These are phyloP conservation scores for Euphorbia tirucalli DNA, from an alignment of 345 rosid genomes.

Conservation along the genomic window DNA sequence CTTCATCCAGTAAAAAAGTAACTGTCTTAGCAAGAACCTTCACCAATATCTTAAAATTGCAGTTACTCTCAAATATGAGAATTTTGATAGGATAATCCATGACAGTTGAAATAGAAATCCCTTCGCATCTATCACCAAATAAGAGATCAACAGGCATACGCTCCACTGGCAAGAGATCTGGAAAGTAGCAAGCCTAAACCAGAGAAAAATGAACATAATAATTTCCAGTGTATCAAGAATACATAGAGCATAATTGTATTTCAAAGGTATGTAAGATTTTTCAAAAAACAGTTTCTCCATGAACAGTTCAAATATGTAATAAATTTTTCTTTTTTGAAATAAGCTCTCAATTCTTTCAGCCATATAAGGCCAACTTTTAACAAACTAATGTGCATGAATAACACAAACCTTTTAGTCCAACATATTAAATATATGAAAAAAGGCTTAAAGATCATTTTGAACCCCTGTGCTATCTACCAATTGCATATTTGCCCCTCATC, in stretches of 20 bases:
- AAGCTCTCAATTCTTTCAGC: neutral
- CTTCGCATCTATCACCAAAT: constrained; percentile 17
- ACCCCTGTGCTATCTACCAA: too few relatives aligned
- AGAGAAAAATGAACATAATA: constrained; percentile 9
- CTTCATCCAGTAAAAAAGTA: constrained; percentile 26
- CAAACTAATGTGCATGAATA: neutral
- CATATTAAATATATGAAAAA: too few relatives aligned
- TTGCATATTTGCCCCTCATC: too few relatives aligned
- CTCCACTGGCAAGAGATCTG: constrained; percentile 36
- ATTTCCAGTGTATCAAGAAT: neutral
- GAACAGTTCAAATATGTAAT: neutral
- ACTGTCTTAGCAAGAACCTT: constrained; percentile 27
- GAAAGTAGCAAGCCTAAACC: constrained; percentile 38
- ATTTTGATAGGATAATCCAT: constrained; percentile 37
- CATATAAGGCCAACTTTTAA: neutral
- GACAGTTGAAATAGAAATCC: constrained; percentile 23
- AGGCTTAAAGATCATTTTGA: too few relatives aligned
- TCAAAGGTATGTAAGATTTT: neutral
- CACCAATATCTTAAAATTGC: constrained; percentile 25
- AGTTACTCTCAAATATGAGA: constrained; percentile 24
- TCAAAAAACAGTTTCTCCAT: neutral
- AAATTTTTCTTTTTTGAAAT: neutral
- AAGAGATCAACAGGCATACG: constrained; percentile 27
- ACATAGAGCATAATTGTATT: neutral
- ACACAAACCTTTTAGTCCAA: neutral